phyloP scores from a whole-genome alignment of 2,329 filamentous ascomycete genomes.

The Sporothrix schenckii region DNA sequence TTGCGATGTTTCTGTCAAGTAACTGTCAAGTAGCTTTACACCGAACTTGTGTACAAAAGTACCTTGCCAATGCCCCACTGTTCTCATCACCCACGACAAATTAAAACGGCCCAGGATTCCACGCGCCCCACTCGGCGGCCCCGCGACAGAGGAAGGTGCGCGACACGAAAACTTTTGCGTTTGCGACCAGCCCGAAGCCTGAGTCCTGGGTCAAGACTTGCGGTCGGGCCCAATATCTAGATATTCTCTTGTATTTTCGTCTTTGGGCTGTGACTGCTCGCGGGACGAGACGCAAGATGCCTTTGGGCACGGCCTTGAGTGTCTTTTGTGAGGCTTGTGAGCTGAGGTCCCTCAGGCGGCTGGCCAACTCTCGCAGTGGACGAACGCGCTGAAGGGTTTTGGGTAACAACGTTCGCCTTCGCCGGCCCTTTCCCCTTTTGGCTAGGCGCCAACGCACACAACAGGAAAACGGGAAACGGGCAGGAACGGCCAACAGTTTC shows the following conservation, averaged over 20 bases:
- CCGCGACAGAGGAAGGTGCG: background rate
- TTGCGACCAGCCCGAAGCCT: no score
- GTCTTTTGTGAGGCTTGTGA: background rate
- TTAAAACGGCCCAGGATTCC: slow-evolving; percentile 20
- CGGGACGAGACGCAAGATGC: no score
- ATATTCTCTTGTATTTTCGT: no score
- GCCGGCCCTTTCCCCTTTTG: slow-evolving; percentile 17
- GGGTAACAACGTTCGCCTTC: background rate
- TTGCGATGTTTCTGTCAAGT: background rate
- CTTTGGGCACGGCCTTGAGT: no score
- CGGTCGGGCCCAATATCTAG: background rate
- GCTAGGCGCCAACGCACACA: background rate
- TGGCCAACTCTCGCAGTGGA: background rate
- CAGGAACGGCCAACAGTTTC: slow-evolving; percentile 14
- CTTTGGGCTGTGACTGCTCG: background rate
- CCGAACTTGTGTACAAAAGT: background rate
- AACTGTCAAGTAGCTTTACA: background rate
- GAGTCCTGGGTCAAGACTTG: no score
- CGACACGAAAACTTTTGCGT: background rate
- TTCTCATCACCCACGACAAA: slow-evolving; percentile 20
- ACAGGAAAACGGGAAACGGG: background rate
- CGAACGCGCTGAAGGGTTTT: background rate
- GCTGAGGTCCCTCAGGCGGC: background rate
- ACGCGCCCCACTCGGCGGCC: slow-evolving; percentile 23
- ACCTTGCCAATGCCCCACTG: background rate